Conservation (phyloP, 257 asterid genomes). For the Nicotiana paniculata region DNA sequence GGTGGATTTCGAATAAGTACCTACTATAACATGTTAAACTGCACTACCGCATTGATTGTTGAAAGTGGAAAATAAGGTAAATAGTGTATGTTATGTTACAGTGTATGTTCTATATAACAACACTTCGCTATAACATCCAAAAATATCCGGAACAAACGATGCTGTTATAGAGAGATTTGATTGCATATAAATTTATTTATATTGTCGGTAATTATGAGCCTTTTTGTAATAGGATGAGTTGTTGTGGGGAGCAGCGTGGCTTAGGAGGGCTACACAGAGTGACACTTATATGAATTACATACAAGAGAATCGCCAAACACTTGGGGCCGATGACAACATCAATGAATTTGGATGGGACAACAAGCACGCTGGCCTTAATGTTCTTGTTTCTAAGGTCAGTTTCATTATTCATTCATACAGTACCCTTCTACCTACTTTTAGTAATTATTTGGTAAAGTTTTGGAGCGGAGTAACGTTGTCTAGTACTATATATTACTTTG, state of each 20-base stretch:
- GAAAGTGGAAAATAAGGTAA: too few species aligned
- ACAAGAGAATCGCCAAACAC: slow-evolving; percentile 69
- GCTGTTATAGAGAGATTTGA: too few species aligned
- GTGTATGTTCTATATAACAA: too few species aligned
- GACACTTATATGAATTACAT: slow-evolving; percentile 69
- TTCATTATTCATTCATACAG: not conserved
- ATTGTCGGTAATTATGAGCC: too few species aligned
- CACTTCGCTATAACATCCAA: too few species aligned
- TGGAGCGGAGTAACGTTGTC: too few species aligned
- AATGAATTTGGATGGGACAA: slow-evolving; percentile 99
- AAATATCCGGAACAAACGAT: too few species aligned
- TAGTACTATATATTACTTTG: too few species aligned
- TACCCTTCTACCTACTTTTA: not conserved
- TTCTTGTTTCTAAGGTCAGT: slow-evolving; percentile 76
- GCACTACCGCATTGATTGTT: too few species aligned
- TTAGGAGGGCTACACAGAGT: slow-evolving; percentile 67
- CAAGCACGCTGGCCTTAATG: slow-evolving; percentile 92
- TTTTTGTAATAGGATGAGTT: slow-evolving; percentile 58
- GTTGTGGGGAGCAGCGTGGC: slow-evolving; percentile 99
- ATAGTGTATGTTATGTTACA: too few species aligned
- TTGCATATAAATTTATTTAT: too few species aligned
- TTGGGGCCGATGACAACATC: slow-evolving; percentile 82
- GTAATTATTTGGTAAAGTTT: not conserved
- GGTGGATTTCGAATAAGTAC: not conserved
- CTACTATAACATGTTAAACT: not conserved